Evolutionary conservation across 768 basidiomycete genomes (phyloP), one percentile per base, ranked within the genome.

Genomic region (Phanerochaete sordida): DNA sequence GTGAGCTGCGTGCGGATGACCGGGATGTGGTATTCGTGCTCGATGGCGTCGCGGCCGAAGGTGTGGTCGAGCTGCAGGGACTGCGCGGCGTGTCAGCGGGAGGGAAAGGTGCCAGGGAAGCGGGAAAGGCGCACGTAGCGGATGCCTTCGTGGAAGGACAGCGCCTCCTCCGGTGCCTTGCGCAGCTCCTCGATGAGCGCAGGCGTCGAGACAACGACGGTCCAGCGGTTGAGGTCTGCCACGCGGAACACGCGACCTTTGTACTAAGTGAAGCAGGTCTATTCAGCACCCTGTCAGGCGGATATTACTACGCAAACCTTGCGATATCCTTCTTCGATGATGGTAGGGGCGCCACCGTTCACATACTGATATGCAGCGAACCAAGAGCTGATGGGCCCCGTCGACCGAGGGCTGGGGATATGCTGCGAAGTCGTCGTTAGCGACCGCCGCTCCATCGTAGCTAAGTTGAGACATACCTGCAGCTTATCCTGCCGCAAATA

Each of bases 161-260:
- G 64, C 6, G 64, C 62, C 27, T 74, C 73, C 13, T 79, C 77
- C 0, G 76, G 63, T 5, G 77, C 74, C 50, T 68, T 76, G 15
- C 70, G 65, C 9, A 82, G n/a, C 44, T 82, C 80, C 2, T 80
- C 74, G 37, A 79, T 64, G 3, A 72, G 58, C 27, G 68, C 56
- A 0, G 61, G 66, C 4, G 68, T 69, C 19, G 66, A 66, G 0
- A 77, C 48, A 19, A 84, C 45, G 30, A 83, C 73, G 0, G 68
- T 56, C 82, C 82, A 83, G n/a, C 66, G 65, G 11, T 31, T 24
- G 2, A 65, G 27, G 1, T 62, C 58, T 0, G 74, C 59, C 4
- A 76, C 60, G 49, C 72, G 77, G 65, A 77, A 79, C 5, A 71
- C 58, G 1, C 59, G 56, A 11, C 54, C 60, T 26, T 69, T 69